Base-by-base conservation (phyloP, 2,329 filamentous ascomycete species). In the Sclerotinia borealis region DNA sequence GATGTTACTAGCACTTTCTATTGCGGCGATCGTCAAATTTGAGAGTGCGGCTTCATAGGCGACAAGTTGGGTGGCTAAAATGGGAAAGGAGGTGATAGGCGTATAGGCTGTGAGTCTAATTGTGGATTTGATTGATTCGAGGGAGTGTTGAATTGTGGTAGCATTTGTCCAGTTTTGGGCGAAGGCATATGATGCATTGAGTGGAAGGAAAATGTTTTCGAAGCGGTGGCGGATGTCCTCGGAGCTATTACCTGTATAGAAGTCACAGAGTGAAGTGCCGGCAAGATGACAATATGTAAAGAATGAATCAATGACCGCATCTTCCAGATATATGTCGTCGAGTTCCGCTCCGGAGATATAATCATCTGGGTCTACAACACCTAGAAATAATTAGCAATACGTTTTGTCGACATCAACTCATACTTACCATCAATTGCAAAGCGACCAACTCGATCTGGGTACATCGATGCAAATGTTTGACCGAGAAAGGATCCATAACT, bases 401-500 rank as follows among this genome's bases (percentile, higher is more conserved):
- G 10, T 31, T 11, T 22, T 4, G 36, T 3, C 9, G 17, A 19
- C 11, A 11, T 17, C 25, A 19, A 9, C 27, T 27, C 13, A 13
- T 31, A 48, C 22, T 27, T 48, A 48, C 68, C 70, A 54, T 71
- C 70, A 10, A 68, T 31, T 10, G 79, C 71, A 31, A 81, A 65
- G 9, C 78, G 75, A 0, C 77, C 78, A 11, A 81, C 70, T 22
- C 74, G 71, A 1, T 72, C 72, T 1, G 78, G 78, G 65, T 75
- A 79, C 74, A 79, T 75, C 0, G 75, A 76, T 13, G 78, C 78
- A 61, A 80, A 79, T 1, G 74, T 77, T 48, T 76, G 75, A 1
- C 78, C 78, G 3, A 80, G 70, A 10, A 77, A 68, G 2, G 76
- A 78, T 1, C 78, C 78, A 64, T 83, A 83, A 4, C 79, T 82